These are phyloP conservation scores for Raffaelea arxii DNA, from an alignment of 2,329 filamentous ascomycete species.

Conservation along the genomic window DNA sequence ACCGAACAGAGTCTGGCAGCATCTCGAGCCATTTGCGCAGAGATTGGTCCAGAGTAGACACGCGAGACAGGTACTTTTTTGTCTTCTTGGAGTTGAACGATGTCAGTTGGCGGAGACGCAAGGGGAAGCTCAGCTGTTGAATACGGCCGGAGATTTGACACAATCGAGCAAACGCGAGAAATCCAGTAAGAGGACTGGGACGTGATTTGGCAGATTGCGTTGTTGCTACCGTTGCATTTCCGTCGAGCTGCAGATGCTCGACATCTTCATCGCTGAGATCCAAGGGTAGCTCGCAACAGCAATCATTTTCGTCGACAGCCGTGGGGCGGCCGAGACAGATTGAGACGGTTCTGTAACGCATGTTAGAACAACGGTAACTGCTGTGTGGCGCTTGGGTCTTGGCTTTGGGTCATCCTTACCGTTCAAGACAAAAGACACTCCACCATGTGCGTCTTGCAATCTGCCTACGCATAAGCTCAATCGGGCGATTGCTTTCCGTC, in stretches of 20 bases:
- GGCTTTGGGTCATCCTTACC: slow-evolving; percentile 9
- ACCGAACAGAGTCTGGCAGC: slow-evolving; percentile 17
- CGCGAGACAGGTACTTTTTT: slow-evolving; percentile 7
- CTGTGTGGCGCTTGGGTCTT: no score
- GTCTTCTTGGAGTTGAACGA: neutral
- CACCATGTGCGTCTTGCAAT: slow-evolving; percentile 20
- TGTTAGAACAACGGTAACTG: no score
- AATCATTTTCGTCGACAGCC: slow-evolving; percentile 19
- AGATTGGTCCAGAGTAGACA: slow-evolving; percentile 10
- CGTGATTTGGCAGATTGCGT: neutral
- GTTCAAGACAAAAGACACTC: slow-evolving; percentile 19
- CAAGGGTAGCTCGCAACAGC: slow-evolving; percentile 18
- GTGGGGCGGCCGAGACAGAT: slow-evolving; percentile 20
- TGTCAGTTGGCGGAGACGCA: slow-evolving; percentile 8
- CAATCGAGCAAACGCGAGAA: slow-evolving; percentile 18
- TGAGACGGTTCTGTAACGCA: slow-evolving; percentile 15
- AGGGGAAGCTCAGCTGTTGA: slow-evolving; percentile 15
- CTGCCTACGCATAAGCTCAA: slow-evolving; percentile 10
- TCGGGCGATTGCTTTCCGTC: neutral
- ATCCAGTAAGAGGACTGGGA: slow-evolving; percentile 13
- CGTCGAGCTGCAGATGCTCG: slow-evolving; percentile 8
- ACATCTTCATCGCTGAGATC: slow-evolving; percentile 18
- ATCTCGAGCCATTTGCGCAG: slow-evolving; percentile 14
- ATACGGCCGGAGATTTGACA: slow-evolving; percentile 18
- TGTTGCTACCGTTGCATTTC: slow-evolving; percentile 1